These are phyloP conservation scores for Raphidocelis subcapitata DNA, from an alignment of 139 green algal species.

Conservation along the genomic window DNA sequence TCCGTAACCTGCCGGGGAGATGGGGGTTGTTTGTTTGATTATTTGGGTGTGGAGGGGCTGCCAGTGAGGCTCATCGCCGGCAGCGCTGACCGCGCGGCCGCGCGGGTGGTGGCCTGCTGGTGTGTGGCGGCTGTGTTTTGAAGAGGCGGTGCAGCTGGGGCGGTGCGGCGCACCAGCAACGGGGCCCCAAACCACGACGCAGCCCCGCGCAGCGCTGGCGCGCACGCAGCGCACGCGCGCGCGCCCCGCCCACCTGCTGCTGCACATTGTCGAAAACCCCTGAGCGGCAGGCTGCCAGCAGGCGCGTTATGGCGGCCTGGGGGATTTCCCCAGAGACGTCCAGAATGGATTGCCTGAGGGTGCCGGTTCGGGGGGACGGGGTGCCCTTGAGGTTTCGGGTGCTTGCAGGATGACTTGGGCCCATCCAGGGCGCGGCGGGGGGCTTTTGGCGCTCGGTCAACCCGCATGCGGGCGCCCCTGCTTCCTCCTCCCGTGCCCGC, in stretches of 20 bases:
- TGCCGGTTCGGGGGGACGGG: neutral
- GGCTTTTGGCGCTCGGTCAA: too few relatives aligned
- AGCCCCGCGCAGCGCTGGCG: too few relatives aligned
- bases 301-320: conserved; percentile 32
- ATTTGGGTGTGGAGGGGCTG: neutral
- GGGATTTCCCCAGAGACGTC: conserved; percentile 60
- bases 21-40: neutral
- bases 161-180: too few relatives aligned
- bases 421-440: too few relatives aligned
- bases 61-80: neutral
- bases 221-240: too few relatives aligned
- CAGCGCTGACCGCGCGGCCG: neutral
- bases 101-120: too few relatives aligned
- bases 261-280: conserved; percentile 38
- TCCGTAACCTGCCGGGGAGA: conserved; percentile 38
- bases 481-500: neutral
- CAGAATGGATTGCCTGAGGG: conserved; percentile 43
- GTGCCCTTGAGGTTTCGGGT: too few relatives aligned
- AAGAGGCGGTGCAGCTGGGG: too few relatives aligned
- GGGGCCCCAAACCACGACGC: too few relatives aligned
- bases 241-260: conserved; percentile 22
- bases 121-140: too few relatives aligned
- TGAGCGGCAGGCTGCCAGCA: conserved; percentile 37
- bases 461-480: too few relatives aligned
- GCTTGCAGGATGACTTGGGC: too few relatives aligned